Percentiles rank a stretch among this genome's conserved stretches.
Evolutionary conservation across 2,329 filamentous ascomycete species (phyloP).

Genomic region (Nectriaceae sp.): DNA sequence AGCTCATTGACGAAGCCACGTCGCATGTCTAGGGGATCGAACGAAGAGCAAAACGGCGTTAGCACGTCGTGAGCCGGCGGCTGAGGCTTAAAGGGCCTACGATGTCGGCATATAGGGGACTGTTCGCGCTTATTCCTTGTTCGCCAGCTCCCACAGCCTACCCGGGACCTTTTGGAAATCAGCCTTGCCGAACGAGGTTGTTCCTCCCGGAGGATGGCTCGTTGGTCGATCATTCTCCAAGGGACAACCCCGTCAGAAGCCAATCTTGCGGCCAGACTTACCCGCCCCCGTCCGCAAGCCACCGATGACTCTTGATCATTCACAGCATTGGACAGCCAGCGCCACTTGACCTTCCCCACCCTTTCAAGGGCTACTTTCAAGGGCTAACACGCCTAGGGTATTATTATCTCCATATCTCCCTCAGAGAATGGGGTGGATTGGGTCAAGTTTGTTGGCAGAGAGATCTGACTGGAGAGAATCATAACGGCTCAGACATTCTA

Average conservation of each 20-base stretch:
- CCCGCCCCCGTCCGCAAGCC: neutral
- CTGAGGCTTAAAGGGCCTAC: conserved; percentile 11
- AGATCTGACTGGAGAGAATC: neutral
- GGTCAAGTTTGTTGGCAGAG: neutral
- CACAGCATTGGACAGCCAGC: conserved; percentile 10
- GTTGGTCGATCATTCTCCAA: conserved; percentile 26
- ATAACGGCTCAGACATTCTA: too few relatives aligned
- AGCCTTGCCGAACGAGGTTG: conserved; percentile 7
- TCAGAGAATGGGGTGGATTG: too few relatives aligned
- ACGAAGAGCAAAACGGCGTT: conserved; percentile 14
- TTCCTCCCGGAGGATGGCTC: neutral
- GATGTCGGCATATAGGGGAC: conserved; percentile 4
- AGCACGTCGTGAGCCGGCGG: conserved; percentile 17
- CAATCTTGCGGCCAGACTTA: conserved; percentile 20
- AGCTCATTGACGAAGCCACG: conserved; percentile 9
- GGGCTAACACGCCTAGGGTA: neutral
- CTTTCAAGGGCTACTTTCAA: neutral
- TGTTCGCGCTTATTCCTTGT: neutral
- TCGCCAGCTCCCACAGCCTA: neutral
- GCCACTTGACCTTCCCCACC: conserved; percentile 8
- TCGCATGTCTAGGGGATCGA: neutral
- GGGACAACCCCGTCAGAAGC: conserved; percentile 22
- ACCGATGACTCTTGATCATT: conserved; percentile 6
- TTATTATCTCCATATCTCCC: too few relatives aligned
- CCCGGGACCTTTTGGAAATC: neutral